Conservation (phyloP, 495 filamentous ascomycete species). For the Tuber microsphaerosporum region DNA sequence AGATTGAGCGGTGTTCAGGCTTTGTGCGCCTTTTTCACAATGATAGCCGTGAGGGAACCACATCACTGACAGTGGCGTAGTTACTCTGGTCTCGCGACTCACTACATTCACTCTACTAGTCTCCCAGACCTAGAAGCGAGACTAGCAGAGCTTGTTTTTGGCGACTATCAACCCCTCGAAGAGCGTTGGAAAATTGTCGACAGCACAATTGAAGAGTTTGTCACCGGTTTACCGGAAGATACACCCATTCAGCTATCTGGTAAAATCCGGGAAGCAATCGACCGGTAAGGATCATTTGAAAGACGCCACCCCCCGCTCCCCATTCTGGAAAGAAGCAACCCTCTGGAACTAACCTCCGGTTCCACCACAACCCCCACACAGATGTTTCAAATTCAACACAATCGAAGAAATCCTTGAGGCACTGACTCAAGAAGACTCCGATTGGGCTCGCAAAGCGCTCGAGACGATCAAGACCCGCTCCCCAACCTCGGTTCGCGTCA, state of each 20-base stretch:
- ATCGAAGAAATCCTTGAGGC: conserved; percentile 64
- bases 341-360: conserved; percentile 7
- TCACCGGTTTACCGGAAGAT: conserved; percentile 67
- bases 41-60: background rate
- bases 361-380: background rate
- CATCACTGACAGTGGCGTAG: conserved; percentile 20
- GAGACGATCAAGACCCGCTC: conserved; percentile 64
- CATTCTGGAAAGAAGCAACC: background rate
- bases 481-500: conserved; percentile 75
- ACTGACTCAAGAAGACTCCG: conserved; percentile 51
- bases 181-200: conserved; percentile 65
- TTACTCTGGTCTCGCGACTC: conserved; percentile 82
- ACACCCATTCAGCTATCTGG: conserved; percentile 60
- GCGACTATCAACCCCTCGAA: conserved; percentile 57
- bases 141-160: conserved; percentile 80
- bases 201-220: conserved; percentile 83
- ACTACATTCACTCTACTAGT: conserved; percentile 85
- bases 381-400: conserved; percentile 59
- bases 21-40: conserved; percentile 48
- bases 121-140: conserved; percentile 72
- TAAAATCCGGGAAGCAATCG: conserved; percentile 64
- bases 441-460: conserved; percentile 71
- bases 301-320: background rate
- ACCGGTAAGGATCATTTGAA: conserved; percentile 48
- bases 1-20: conserved; percentile 71